These are phyloP conservation scores for Salmacisia buchloeana DNA, from an alignment of 1,284 basidiomycete genomes.

Conservation along the genomic window DNA sequence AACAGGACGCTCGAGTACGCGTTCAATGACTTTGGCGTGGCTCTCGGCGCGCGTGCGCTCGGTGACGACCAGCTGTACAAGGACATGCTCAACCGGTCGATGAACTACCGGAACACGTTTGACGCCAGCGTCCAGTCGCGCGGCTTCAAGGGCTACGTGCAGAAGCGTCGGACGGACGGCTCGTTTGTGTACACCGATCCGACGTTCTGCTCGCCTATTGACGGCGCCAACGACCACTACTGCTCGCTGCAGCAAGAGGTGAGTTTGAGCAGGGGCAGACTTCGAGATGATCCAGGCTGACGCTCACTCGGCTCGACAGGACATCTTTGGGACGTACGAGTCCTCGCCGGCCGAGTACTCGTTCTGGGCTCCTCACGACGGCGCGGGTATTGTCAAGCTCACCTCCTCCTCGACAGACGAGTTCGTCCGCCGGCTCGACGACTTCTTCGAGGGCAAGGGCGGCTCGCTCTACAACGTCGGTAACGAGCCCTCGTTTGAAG, in stretches of 20 bases:
- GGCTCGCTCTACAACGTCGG: conserved; percentile 27
- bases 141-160: conserved; percentile 33
- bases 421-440: conserved; percentile 34
- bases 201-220: conserved; percentile 32
- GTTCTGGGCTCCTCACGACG: conserved; percentile 37
- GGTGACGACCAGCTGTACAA: conserved; percentile 17
- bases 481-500: conserved; percentile 40
- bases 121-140: conserved; percentile 20
- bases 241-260: conserved; percentile 36
- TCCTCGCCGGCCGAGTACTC: conserved; percentile 37
- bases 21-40: conserved; percentile 55
- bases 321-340: conserved; percentile 34
- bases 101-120: conserved; percentile 39
- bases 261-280: too few species aligned
- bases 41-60: conserved; percentile 26
- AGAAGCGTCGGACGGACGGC: conserved; percentile 26
- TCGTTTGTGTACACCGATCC: conserved; percentile 28
- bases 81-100: conserved; percentile 14
- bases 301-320: too few species aligned
- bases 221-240: conserved; percentile 21
- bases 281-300: too few species aligned
- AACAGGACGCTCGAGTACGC: conserved; percentile 46
- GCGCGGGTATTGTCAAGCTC: conserved; percentile 31
- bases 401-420: conserved; percentile 17
- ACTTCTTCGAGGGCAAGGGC: conserved; percentile 29